Conservation (phyloP, 352 stramenopile species). For the Phytophthora cactorum region DNA sequence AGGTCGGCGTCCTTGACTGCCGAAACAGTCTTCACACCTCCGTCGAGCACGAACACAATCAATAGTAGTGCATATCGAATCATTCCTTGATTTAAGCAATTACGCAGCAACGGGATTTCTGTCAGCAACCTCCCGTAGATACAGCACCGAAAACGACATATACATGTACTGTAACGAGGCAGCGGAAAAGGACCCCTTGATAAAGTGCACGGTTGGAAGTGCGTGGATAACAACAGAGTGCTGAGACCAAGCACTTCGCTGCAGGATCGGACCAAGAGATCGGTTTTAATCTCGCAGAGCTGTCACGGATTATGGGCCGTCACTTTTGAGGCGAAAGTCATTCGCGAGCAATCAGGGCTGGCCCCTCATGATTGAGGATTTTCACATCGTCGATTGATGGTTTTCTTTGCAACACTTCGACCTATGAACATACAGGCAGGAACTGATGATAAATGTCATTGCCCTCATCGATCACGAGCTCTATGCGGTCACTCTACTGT, state of each 20-base stretch:
- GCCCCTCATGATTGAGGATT: neutral
- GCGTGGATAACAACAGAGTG: neutral
- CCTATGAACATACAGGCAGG: too few relatives aligned
- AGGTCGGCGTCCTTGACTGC: too few relatives aligned
- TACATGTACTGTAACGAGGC: too few relatives aligned
- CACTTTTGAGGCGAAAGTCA: neutral
- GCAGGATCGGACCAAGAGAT: slow-evolving; percentile 1
- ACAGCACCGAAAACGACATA: too few relatives aligned
- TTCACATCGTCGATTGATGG: neutral
- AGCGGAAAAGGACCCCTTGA: too few relatives aligned
- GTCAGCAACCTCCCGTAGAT: too few relatives aligned
- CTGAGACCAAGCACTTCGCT: neutral
- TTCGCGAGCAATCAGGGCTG: neutral
- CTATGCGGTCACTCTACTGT: neutral
- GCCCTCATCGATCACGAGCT: neutral
- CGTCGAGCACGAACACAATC: too few relatives aligned
- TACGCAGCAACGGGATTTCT: too few relatives aligned
- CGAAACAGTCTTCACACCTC: too few relatives aligned
- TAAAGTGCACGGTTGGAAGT: too few relatives aligned
- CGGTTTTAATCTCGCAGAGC: slow-evolving; percentile 6
- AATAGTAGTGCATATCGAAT: too few relatives aligned
- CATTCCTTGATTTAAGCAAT: too few relatives aligned
- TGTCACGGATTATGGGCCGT: slow-evolving; percentile 3
- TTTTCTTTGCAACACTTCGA: slow-evolving; percentile 3
- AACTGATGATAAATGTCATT: slow-evolving; percentile 3